Conservation (phyloP, 257 asterid species). For the Primulina tabacum region DNA sequence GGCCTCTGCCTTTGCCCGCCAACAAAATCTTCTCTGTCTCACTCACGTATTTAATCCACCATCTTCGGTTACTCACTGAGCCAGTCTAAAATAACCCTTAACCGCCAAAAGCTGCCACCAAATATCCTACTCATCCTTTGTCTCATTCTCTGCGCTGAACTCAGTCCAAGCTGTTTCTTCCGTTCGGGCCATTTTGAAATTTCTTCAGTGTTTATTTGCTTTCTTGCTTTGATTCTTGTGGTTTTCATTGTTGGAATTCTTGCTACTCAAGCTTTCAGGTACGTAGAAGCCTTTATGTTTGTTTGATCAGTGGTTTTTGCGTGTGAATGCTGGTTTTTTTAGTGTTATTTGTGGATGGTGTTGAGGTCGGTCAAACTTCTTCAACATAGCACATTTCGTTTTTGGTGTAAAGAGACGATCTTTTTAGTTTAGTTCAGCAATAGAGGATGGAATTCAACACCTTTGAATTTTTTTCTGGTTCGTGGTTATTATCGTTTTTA, state of each 20-base stretch:
- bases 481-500: background rate
- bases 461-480: background rate
- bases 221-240: background rate
- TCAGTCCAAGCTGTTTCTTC: slow-evolving; percentile 22
- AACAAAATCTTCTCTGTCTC: slow-evolving; percentile 4
- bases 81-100: slow-evolving; percentile 5
- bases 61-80: slow-evolving; percentile 18
- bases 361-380: slow-evolving; percentile 7
- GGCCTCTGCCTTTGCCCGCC: slow-evolving; percentile 16
- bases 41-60: slow-evolving; percentile 13
- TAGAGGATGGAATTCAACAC: slow-evolving; percentile 1
- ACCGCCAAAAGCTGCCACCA: slow-evolving; percentile 23
- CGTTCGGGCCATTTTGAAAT: background rate
- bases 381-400: slow-evolving; percentile 9
- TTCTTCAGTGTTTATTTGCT: slow-evolving; percentile 11
- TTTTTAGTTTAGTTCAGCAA: background rate
- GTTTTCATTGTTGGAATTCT: slow-evolving; percentile 16
- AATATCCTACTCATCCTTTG: slow-evolving; percentile 18
- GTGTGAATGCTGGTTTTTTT: slow-evolving; percentile 18
- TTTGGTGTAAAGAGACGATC: slow-evolving; percentile 8
- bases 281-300: slow-evolving; percentile 5
- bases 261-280: slow-evolving; percentile 19
- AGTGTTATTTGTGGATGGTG: slow-evolving; percentile 12
- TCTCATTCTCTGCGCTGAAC: slow-evolving; percentile 15
- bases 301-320: slow-evolving; percentile 21